Percentiles rank a stretch among this genome's conserved stretches.
phyloP scores from a whole-genome alignment of 495 filamentous ascomycete species.

The Evernia prunastri region DNA sequence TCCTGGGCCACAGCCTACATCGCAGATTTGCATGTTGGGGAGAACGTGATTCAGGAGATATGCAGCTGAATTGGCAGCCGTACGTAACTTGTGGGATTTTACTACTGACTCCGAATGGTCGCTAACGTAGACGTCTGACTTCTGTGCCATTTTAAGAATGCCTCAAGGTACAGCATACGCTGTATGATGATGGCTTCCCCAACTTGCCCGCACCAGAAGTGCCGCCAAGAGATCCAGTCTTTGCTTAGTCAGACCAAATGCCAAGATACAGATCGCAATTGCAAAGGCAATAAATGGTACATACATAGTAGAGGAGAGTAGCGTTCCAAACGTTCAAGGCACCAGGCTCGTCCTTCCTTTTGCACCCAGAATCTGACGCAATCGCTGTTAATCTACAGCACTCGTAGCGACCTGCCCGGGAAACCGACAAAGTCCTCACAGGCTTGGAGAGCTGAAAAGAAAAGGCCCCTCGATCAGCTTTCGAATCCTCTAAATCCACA shows the following conservation, averaged over 20 bases:
- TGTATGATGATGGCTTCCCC: too few species aligned
- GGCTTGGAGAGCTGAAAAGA: background rate
- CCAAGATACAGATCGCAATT: constrained; percentile 3
- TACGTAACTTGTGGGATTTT: constrained; percentile 46
- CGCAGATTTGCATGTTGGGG: constrained; percentile 45
- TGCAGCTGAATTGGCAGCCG: constrained; percentile 43
- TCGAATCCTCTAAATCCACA: background rate
- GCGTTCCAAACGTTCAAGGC: background rate
- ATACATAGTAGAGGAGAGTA: too few species aligned
- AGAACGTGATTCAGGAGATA: constrained; percentile 46
- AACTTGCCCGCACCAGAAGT: too few species aligned
- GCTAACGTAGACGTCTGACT: constrained; percentile 37
- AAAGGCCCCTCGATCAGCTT: background rate
- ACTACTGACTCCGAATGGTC: constrained; percentile 47
- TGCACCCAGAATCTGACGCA: background rate
- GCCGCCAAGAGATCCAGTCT: background rate
- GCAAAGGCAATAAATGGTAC: background rate
- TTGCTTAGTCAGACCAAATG: background rate
- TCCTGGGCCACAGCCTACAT: constrained; percentile 54
- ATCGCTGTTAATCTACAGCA: background rate
- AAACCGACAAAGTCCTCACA: background rate
- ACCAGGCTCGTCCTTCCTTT: background rate
- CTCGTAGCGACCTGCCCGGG: background rate
- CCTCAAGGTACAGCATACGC: too few species aligned
- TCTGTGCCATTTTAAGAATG: constrained; percentile 16